phyloP scores from a whole-genome alignment of 2,329 filamentous ascomycete species.

The Oidium heveae region DNA sequence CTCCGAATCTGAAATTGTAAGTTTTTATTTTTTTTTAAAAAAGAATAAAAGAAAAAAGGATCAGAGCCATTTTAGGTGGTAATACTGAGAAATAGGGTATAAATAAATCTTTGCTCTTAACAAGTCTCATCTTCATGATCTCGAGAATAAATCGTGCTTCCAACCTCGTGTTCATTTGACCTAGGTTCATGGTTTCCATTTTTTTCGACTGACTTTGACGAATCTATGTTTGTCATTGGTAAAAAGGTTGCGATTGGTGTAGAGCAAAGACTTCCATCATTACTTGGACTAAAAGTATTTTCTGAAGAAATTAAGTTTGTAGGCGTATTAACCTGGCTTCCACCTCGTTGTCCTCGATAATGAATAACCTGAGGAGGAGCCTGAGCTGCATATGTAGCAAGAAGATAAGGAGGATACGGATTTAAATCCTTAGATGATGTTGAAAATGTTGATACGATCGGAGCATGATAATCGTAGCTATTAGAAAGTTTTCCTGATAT shows the following conservation, averaged over 20 bases:
- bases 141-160: too few relatives aligned
- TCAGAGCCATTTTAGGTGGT: too few relatives aligned
- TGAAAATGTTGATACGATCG: constrained; percentile 41
- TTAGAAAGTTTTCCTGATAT: constrained; percentile 21
- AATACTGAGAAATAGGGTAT: too few relatives aligned
- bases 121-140: too few relatives aligned
- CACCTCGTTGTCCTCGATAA: constrained; percentile 41
- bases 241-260: background rate
- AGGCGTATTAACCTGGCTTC: constrained; percentile 39
- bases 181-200: too few relatives aligned
- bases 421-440: constrained; percentile 45
- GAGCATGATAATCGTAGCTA: constrained; percentile 40
- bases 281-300: constrained; percentile 8
- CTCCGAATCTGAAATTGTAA: too few relatives aligned
- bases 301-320: constrained; percentile 17
- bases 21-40: too few relatives aligned
- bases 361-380: constrained; percentile 39
- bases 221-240: background rate
- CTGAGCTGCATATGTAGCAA: constrained; percentile 36
- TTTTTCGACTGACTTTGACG: background rate
- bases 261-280: constrained; percentile 6
- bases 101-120: too few relatives aligned
- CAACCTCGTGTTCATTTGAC: too few relatives aligned
- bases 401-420: constrained; percentile 38
- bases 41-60: too few relatives aligned